Evolutionary conservation across 2,329 filamentous ascomycete species (phyloP).

Genomic region (Incumbomyces lentus): DNA sequence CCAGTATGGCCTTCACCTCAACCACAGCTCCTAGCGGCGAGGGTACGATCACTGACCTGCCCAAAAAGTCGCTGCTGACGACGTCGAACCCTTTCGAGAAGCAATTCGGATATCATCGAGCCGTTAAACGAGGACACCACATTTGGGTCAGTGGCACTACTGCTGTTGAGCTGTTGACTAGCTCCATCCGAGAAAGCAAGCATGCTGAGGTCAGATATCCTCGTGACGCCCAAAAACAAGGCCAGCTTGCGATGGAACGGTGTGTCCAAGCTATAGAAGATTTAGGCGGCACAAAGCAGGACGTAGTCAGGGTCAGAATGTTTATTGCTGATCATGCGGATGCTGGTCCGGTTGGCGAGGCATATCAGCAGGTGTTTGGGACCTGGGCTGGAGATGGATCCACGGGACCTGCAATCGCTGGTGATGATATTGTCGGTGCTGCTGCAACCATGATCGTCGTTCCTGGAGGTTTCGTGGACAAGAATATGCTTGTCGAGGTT

Average conservation of each 20-base stretch:
- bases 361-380: slow-evolving; percentile 23
- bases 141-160: slow-evolving; percentile 33
- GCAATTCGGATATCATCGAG: slow-evolving; percentile 30
- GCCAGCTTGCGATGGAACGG: slow-evolving; percentile 22
- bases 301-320: slow-evolving; percentile 28
- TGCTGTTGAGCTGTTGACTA: slow-evolving; percentile 22
- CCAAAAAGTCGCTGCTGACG: slow-evolving; percentile 20
- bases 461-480: slow-evolving; percentile 27
- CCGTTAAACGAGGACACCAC: slow-evolving; percentile 26
- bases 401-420: slow-evolving; percentile 15
- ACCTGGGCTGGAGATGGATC: slow-evolving; percentile 24
- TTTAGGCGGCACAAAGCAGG: slow-evolving; percentile 25
- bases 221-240: slow-evolving; percentile 26
- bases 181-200: background rate
- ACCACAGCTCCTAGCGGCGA: background rate
- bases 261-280: slow-evolving; percentile 26
- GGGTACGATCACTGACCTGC: background rate
- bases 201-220: slow-evolving; percentile 21
- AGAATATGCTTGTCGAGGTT: slow-evolving; percentile 30
- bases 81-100: slow-evolving; percentile 30
- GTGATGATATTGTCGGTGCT: slow-evolving; percentile 17
- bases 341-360: slow-evolving; percentile 2
- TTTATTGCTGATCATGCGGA: slow-evolving; percentile 20
- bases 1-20: background rate
- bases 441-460: slow-evolving; percentile 32